Base-by-base conservation (phyloP, 345 rosid species). In the Brassica nigra region DNA sequence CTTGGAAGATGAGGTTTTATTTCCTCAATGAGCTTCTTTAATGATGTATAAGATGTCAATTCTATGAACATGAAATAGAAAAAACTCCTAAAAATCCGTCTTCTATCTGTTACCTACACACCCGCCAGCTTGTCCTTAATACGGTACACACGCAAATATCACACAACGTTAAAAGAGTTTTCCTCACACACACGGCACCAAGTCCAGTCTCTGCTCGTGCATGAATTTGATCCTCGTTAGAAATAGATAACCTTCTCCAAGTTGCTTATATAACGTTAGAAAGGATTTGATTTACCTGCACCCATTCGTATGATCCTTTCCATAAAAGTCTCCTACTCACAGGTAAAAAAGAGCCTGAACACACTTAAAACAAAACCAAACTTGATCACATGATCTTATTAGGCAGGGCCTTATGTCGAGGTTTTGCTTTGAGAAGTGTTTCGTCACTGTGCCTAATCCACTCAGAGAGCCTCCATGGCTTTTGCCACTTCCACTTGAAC, bases 401-500 rank as follows among this genome's bases (percentile, higher is more conserved):
- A 71, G 77, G 80, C 1, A 88, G 85, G 61, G 88, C 83, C 76
- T 78, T 91, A 36, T 80, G 86, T 52, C 92, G 91, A 6, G 91
- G 91, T 83, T 82, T 91, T 52, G 57, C 57, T 52, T 52, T 89
- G 54, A 86, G 85, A 39, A 95, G 84, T 29, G 90, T 88, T 84
- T 89, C 97, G 52, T 95, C 99, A 75, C 94, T 91, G 77, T 89
- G 97, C 80, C 92, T 87, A 70, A 95, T 95, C 91, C 83, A 85
- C 83, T 93, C 99, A 34, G 99, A 95, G 72, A 95, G 91, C 83
- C 90, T 91, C 99, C 99, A 95, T 66, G 99, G 99, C 85, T 95
- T 95, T 84, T 95, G 99, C 99, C 99, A 95, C 85, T 95, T 95
- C 96, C 97, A 95, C 82, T 95, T 95, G 88, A 91, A 95, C 73